Base-by-base conservation (phyloP, 1,284 basidiomycete species). In the Pseudozyma hubeiensis region DNA sequence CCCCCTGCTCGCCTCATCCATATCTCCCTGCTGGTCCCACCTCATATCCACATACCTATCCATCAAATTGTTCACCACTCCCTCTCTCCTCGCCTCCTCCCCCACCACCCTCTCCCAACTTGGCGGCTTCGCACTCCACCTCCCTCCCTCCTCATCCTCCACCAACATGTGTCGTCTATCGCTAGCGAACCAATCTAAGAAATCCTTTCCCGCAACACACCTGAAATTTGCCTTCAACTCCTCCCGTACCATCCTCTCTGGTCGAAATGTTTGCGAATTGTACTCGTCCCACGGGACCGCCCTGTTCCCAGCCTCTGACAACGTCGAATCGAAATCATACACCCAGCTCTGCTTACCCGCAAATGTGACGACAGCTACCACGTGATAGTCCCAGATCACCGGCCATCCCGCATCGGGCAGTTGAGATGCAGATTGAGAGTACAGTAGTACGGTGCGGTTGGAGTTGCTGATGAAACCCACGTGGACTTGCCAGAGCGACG, bases 311-410 rank as follows among this genome's bases (percentile, higher is more conserved):
- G 2, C 19, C 9, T 29, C 9, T 24, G 56, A 46, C 3, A 78
- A 62, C 1, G 17, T 37, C 0, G 78, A 75, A 37, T 80, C 78
- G 1, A 24, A 30, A 34, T 80, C 78, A 54, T 80, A 80, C 10
- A 80, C 49, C 78, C 78, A 80, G n/a, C 58, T 63, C 19, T 14
- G 35, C 35, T 37, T 37, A 37, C 35, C 35, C 8, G 35, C 47
- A 41, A 60, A 68, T 2, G 67, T 76, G 6, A 62, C 72, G 2
- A 59, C 19, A 1, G 64, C 60, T 4, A 80, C 49, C 33, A 80
- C 78, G 44, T 80, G 78, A 30, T 81, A 81, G 45, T 81, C 79
- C 79, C 79, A 81, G 0, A 81, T 53, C 13, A 81, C 79, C 0
- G 65, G 63, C 34, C 39, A 65, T 2, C 65, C 74, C 0, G 53